A percentile compares a stretch with the other conserved stretches of the same genome.
These are phyloP conservation scores for Prunus kanzakura DNA, from an alignment of 306 rosid genomes.

Conservation along the genomic window DNA sequence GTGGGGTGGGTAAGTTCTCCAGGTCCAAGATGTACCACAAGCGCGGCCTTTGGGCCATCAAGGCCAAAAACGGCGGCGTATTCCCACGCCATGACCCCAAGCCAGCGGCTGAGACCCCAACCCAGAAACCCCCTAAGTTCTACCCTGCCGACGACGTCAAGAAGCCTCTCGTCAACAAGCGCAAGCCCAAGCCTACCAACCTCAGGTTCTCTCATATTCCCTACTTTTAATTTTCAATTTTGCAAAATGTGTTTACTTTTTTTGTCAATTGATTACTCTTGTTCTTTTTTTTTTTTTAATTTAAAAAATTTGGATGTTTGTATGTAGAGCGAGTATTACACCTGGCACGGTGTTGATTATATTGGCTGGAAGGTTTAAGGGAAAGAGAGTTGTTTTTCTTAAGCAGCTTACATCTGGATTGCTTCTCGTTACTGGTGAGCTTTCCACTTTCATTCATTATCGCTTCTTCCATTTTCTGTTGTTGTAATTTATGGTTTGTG, in stretches of 20 bases:
- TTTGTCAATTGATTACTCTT: neutral
- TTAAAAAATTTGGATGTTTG: neutral
- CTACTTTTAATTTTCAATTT: neutral
- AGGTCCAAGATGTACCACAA: constrained; percentile 40
- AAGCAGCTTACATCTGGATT: constrained; percentile 36
- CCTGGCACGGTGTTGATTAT: constrained; percentile 41
- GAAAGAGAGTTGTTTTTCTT: constrained; percentile 36
- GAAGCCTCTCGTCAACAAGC: constrained; percentile 34
- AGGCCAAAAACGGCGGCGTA: constrained; percentile 34
- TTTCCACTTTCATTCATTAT: neutral
- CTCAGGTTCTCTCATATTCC: constrained; percentile 16
- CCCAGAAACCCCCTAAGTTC: constrained; percentile 31
- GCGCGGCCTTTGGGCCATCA: constrained; percentile 40
- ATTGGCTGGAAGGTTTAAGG: constrained; percentile 37
- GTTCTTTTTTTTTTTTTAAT: neutral
- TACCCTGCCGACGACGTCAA: constrained; percentile 37
- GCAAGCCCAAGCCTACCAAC: constrained; percentile 31
- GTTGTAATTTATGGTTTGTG: neutral
- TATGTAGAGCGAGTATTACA: constrained; percentile 24
- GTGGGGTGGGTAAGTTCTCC: constrained; percentile 33
- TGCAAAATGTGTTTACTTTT: neutral
- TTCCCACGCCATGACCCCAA: constrained; percentile 33
- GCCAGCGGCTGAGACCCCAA: constrained; percentile 13
- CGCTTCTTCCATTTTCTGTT: neutral
- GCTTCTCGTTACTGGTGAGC: constrained; percentile 32